phyloP scores from a whole-genome alignment of 192 early-diverging fungal species.

The Coemansia sp. region DNA sequence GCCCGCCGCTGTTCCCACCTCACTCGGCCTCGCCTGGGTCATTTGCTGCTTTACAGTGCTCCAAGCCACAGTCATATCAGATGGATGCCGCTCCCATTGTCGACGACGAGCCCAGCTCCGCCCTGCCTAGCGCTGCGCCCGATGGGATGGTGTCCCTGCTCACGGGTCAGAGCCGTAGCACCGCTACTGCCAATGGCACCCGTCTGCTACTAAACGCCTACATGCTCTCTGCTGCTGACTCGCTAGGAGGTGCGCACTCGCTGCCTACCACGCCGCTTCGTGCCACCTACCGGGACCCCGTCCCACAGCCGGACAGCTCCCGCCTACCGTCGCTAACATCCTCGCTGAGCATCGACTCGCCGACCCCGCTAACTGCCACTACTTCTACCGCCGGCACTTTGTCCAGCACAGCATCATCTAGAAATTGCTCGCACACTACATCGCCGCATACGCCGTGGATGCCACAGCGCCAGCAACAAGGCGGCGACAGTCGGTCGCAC shows the following conservation, averaged over 20 bases:
- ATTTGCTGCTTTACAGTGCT: conserved; percentile 19
- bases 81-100: conserved; percentile 28
- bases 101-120: conserved; percentile 25
- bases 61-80: conserved; percentile 32
- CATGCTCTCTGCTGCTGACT: conserved; percentile 13
- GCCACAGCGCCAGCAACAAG: conserved; percentile 5
- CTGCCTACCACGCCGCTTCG: conserved; percentile 52
- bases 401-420: conserved; percentile 28
- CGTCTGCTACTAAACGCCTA: conserved; percentile 34
- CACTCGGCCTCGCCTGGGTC: conserved; percentile 37
- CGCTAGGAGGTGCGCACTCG: conserved; percentile 46
- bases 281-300: conserved; percentile 15
- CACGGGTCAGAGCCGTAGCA: conserved; percentile 46
- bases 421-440: conserved; percentile 21
- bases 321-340: neutral
- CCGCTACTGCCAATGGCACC: conserved; percentile 48
- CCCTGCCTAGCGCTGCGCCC: conserved; percentile 13
- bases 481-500: neutral
- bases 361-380: neutral
- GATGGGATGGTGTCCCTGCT: conserved; percentile 38
- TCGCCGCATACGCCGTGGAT: conserved; percentile 39
- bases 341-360: neutral
- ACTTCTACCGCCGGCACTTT: conserved; percentile 19
- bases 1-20: conserved; percentile 35
- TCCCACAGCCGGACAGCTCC: neutral